Evolutionary conservation across 768 basidiomycete genomes (phyloP).

Genomic region (Pilatotrama ljubarskyi): DNA sequence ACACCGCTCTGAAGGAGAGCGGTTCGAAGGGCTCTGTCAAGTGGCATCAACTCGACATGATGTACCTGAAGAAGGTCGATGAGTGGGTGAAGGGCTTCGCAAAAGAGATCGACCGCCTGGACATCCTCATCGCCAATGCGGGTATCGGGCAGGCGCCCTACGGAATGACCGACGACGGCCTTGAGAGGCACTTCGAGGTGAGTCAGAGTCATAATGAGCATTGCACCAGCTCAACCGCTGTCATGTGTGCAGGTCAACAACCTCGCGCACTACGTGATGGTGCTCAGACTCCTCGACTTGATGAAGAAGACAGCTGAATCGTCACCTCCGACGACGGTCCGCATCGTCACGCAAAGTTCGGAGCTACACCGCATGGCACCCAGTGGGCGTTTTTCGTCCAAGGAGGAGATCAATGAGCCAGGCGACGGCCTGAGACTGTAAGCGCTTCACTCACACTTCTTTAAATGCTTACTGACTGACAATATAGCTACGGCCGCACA

Average conservation of each 20-base stretch:
- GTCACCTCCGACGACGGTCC: constrained; percentile 27
- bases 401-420: constrained; percentile 30
- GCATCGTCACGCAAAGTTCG: constrained; percentile 33
- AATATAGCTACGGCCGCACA: constrained; percentile 27
- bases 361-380: constrained; percentile 31
- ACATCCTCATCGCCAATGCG: constrained; percentile 33
- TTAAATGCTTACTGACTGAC: not conserved
- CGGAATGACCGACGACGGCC: constrained; percentile 28
- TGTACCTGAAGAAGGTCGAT: constrained; percentile 27
- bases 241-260: constrained; percentile 28
- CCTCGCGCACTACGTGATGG: constrained; percentile 29
- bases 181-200: constrained; percentile 32
- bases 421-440: constrained; percentile 27
- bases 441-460: not conserved
- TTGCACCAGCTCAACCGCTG: not conserved
- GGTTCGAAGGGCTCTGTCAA: constrained; percentile 26
- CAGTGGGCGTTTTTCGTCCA: constrained; percentile 22
- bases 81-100: constrained; percentile 25
- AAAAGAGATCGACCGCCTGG: constrained; percentile 23
- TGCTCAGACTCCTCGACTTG: constrained; percentile 29
- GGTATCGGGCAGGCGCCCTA: constrained; percentile 32
- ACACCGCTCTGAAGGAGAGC: constrained; percentile 25
- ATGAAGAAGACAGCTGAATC: constrained; percentile 30
- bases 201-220: not conserved
- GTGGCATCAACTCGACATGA: constrained; percentile 29